A percentile compares a stretch with the other conserved stretches of the same genome.
Conservation (phyloP, 73 alveolate genomes). For the Durusdinium trenchii region DNA sequence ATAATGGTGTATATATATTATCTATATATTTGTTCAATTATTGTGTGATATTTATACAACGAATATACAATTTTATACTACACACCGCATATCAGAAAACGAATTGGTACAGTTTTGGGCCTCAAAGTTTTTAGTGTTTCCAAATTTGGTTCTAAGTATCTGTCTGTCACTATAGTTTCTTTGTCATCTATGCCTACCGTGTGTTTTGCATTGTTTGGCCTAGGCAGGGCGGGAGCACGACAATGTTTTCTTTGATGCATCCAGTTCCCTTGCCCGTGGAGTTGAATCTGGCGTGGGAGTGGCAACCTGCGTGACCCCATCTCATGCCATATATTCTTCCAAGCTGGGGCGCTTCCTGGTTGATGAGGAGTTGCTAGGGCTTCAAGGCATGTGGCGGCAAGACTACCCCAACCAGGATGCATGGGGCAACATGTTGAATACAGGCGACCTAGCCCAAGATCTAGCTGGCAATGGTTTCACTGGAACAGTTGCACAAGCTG, state of each 20-base stretch:
- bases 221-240: background rate
- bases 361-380: background rate
- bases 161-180: background rate
- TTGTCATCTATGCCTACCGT: background rate
- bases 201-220: background rate
- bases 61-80: background rate
- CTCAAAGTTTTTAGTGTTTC: background rate
- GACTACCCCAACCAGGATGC: background rate
- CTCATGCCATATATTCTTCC: background rate
- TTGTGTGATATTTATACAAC: background rate
- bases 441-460: background rate
- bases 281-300: background rate
- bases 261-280: background rate
- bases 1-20: background rate
- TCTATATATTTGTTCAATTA: no score
- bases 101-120: background rate
- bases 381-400: background rate
- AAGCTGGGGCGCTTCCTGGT: background rate
- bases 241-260: background rate
- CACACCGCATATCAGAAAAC: background rate
- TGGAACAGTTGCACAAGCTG: background rate
- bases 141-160: background rate
- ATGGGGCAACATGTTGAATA: background rate
- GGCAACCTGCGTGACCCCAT: background rate
- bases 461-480: background rate